These are phyloP conservation scores for Astrocystis sublimbata DNA, from an alignment of 495 filamentous ascomycete species.

Conservation along the genomic window DNA sequence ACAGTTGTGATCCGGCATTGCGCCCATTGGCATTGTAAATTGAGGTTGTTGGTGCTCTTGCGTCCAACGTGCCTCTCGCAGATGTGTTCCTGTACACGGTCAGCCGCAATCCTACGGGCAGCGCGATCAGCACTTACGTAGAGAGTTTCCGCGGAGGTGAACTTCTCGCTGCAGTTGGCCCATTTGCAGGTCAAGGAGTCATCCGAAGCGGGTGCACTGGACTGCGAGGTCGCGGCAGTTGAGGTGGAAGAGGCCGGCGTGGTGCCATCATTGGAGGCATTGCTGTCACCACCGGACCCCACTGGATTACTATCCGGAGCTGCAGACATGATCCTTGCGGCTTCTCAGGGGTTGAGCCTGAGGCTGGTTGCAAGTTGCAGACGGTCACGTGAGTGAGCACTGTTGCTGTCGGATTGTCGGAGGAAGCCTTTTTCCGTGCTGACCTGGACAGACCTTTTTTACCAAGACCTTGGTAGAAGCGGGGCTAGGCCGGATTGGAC, in stretches of 20 bases:
- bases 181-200: constrained; percentile 82
- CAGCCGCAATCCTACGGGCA: constrained; percentile 3
- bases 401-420: constrained; percentile 3
- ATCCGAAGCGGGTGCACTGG: constrained; percentile 37
- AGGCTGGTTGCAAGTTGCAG: background rate
- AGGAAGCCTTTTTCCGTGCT: background rate
- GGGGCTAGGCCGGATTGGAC: constrained; percentile 13
- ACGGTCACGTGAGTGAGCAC: background rate
- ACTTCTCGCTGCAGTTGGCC: constrained; percentile 81
- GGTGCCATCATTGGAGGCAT: constrained; percentile 45
- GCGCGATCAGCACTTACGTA: constrained; percentile 65
- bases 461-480: constrained; percentile 9
- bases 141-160: constrained; percentile 74
- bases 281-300: constrained; percentile 33
- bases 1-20: constrained; percentile 94
- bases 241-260: constrained; percentile 44
- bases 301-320: constrained; percentile 30
- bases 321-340: constrained; percentile 25
- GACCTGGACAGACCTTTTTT: background rate
- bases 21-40: constrained; percentile 96
- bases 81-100: constrained; percentile 79
- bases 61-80: constrained; percentile 98
- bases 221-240: constrained; percentile 41
- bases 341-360: background rate
- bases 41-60: constrained; percentile 98